Base-by-base conservation (phyloP, 257 asterid species). In the Solanum arcanum region DNA sequence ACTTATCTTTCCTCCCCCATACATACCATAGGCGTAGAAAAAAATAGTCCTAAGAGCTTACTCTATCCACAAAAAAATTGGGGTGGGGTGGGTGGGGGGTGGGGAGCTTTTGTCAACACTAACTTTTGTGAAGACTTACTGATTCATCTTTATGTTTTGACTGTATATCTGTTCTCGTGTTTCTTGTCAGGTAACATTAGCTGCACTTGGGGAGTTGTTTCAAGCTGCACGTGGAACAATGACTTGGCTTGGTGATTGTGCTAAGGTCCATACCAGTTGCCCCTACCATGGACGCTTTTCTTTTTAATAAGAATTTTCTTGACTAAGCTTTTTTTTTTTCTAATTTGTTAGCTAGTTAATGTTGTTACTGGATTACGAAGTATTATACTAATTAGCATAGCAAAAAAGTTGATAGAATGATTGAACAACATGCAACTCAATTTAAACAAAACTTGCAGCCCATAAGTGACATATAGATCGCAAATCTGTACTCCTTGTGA, bases 191-290 rank as follows among this genome's bases (percentile, higher is more conserved):
- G 98, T 96, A 88, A 95, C 99, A 31, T 77, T 96, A 90, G 92
- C 97, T 25, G 99, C 99, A 49, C 96, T 96, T 66, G 98, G 93
- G 66, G 98, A 95, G 90, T 89, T 96, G 89, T 96, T 96, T 90
- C 94, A 94, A 94, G 98, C 97, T 76, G 99, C 99, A 87, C 98
- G 99, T 56, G 93, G 92, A 83, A 96, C 94, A 92, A 96, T 96
- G 99, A 94, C 90, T 73, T 96, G 99, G 99, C 99, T 96, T 84
- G 96, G 98, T 86, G 98, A 96, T 88, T 96, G 99, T 94, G 99
- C 99, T 42, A 96, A 95, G 98, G 99, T 96, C 80, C 87, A 90
- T 90, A 49, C n/a, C 47, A 88, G 27, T 83, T 84, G 20, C 46
- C 23, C 47, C 42, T 80, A 80, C 68, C 85, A 9, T 47, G 7